Base-by-base conservation (phyloP, 129 eudicot species). In the Smallanthus sonchifolius region DNA sequence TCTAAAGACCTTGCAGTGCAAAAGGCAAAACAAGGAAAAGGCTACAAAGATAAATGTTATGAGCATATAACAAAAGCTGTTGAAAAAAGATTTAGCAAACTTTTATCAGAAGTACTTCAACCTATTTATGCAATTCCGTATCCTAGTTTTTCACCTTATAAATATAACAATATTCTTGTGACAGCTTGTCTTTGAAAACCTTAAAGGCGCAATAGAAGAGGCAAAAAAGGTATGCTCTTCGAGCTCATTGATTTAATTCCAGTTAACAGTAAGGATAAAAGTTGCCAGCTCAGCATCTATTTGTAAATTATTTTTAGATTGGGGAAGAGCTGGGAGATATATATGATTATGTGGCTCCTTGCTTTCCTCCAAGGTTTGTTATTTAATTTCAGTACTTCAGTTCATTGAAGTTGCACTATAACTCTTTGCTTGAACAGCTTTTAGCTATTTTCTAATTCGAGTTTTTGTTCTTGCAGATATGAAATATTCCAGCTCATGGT, bases 401-500 rank as follows among this genome's bases (percentile, higher is more conserved):
- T 48, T 70, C 36, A 17, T 76, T 30, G 20, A 35, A 35, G 65
- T 75, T 65, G 44, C 73, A 6, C 40, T 38, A 9, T 16, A 35
- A 51, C 52, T 37, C 51, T 75, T 28, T 59, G 43, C 32, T 40
- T 76, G 45, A 51, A 19, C 36, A 40, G 40, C 15, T 28, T 11
- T 38, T 34, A 61, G 40, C 43, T 59, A 11, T 73, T 72, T 47
- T 65, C 38, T 72, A 51, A 79, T 63, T 16, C 19, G 30, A 73
- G 65, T 62, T 81, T 49, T 72, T 54, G 30, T 72, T 43, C 16
- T 49, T 65, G 75, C 87, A 94, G 99, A 80, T 94, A 94, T 79
- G 99, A 94, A 88, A 88, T 94, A 77, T 94, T 91, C 75, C 99
- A 94, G 88, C 91, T 94, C 69, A 85, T 94, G 99, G 99, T 94